Conservation (phyloP, 2,329 filamentous ascomycete genomes). For the Curvularia verruculosa region DNA sequence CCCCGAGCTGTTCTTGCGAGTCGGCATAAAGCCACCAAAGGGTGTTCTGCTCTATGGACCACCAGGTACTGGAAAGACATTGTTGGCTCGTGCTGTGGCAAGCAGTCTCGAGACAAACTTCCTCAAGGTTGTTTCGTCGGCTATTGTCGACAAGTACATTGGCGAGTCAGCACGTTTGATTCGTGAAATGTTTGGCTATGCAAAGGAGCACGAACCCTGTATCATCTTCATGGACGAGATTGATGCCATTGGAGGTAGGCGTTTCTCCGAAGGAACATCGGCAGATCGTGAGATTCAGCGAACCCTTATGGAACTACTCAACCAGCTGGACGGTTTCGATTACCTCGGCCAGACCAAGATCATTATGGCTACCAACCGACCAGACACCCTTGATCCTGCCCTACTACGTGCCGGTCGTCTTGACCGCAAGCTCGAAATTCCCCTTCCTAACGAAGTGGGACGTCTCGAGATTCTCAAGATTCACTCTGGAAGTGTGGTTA, state of each 20-base stretch:
- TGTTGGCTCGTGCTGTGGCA: conserved; percentile 91
- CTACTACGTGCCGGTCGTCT: conserved; percentile 89
- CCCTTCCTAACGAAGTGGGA: conserved; percentile 94
- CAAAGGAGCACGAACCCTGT: conserved; percentile 98
- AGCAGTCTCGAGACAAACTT: conserved; percentile 98
- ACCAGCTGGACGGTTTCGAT: conserved; percentile 98
- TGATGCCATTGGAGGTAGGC: conserved; percentile 93
- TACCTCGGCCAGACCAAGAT: conserved; percentile 99
- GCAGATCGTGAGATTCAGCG: conserved; percentile 98
- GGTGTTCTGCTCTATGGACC: conserved; percentile 95
- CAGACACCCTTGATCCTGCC: conserved; percentile 92
- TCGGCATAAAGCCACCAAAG: conserved; percentile 98
- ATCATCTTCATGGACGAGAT: conserved; percentile 99
- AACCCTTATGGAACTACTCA: conserved; percentile 97
- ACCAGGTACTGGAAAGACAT: conserved; percentile 94
- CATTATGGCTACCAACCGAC: conserved; percentile 99
- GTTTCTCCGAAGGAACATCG: conserved; percentile 96
- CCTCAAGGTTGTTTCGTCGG: conserved; percentile 96
- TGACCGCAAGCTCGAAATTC: conserved; percentile 97
- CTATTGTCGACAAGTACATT: conserved; percentile 99
- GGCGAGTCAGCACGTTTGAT: conserved; percentile 97
- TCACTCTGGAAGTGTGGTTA: conserved; percentile 82
- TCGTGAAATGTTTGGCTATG: conserved; percentile 99
- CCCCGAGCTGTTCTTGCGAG: conserved; percentile 93
- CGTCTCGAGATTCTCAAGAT: conserved; percentile 98